phyloP scores from a whole-genome alignment of 805 yeast genomes.

The Myxozyma udenii region DNA sequence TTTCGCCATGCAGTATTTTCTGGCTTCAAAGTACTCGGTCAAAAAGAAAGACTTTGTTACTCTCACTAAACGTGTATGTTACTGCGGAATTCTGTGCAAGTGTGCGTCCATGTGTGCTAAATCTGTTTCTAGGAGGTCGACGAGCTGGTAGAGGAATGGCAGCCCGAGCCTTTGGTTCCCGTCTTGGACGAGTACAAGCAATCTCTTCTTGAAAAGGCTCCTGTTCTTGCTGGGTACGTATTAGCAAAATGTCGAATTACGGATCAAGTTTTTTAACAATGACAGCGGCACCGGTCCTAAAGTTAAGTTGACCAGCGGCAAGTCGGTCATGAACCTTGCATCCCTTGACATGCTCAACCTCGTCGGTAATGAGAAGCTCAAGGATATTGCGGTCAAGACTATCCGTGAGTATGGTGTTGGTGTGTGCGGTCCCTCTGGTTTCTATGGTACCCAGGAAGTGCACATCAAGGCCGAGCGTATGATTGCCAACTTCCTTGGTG shows the following conservation, averaged over 20 bases:
- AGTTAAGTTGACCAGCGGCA: conserved; percentile 25
- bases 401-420: conserved; percentile 85
- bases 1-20: conserved; percentile 82
- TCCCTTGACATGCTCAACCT: conserved; percentile 70
- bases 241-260: no score
- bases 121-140: conserved; percentile 56
- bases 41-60: conserved; percentile 68
- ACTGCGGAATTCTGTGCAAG: not conserved
- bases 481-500: conserved; percentile 68
- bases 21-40: conserved; percentile 70
- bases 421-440: conserved; percentile 97
- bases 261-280: not conserved
- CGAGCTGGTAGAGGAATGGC: conserved; percentile 85
- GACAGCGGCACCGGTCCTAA: conserved; percentile 19
- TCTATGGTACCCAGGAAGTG: conserved; percentile 82
- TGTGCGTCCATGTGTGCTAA: not conserved
- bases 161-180: conserved; percentile 76
- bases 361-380: conserved; percentile 48
- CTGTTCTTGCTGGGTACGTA: conserved; percentile 53
- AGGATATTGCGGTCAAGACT: conserved; percentile 52
- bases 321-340: conserved; percentile 28
- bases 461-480: conserved; percentile 77
- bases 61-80: conserved; percentile 35
- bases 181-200: conserved; percentile 47
- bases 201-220: conserved; percentile 64